Evolutionary conservation across 768 basidiomycete species (phyloP).

Genomic region (Lactarius sp.): DNA sequence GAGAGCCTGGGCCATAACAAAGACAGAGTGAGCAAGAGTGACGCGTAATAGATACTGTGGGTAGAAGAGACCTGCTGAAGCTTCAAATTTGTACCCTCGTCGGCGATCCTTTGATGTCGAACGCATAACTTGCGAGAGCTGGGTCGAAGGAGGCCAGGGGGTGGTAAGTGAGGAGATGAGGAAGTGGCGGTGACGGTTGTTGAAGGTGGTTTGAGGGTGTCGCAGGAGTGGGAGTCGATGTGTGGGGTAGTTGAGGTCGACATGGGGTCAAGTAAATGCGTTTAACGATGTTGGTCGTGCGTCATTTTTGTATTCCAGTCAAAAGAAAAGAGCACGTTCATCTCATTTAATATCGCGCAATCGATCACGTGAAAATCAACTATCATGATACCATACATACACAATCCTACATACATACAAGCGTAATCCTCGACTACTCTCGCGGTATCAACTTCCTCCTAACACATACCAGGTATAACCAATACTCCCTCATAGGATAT

Average conservation of each 20-base stretch:
- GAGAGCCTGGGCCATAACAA: conserved; percentile 57
- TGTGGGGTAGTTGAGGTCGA: too few relatives aligned
- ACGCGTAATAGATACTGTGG: conserved; percentile 9
- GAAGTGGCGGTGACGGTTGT: conserved; percentile 38
- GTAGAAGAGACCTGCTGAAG: conserved; percentile 70
- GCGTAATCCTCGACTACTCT: too few relatives aligned
- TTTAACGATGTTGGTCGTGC: too few relatives aligned
- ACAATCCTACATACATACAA: too few relatives aligned
- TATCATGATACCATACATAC: too few relatives aligned
- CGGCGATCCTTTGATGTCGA: conserved; percentile 93
- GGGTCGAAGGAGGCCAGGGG: conserved; percentile 27
- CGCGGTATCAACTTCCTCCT: too few relatives aligned
- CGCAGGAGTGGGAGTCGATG: conserved; percentile 50
- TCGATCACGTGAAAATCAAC: conserved; percentile 9
- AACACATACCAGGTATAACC: too few relatives aligned
- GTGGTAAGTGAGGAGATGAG: conserved; percentile 3
- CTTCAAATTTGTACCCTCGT: conserved; percentile 88
- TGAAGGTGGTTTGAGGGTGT: conserved; percentile 37
- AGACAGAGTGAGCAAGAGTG: neutral
- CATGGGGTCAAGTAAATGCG: too few relatives aligned
- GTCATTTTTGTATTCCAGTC: too few relatives aligned
- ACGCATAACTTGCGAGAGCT: conserved; percentile 79
- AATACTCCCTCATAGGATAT: too few relatives aligned
- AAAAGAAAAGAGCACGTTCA: neutral
- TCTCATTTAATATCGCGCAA: conserved; percentile 11